A percentile compares a stretch with the other conserved stretches of the same genome.
Conservation (phyloP, 306 rosid species). For the Canavalia gladiata region DNA sequence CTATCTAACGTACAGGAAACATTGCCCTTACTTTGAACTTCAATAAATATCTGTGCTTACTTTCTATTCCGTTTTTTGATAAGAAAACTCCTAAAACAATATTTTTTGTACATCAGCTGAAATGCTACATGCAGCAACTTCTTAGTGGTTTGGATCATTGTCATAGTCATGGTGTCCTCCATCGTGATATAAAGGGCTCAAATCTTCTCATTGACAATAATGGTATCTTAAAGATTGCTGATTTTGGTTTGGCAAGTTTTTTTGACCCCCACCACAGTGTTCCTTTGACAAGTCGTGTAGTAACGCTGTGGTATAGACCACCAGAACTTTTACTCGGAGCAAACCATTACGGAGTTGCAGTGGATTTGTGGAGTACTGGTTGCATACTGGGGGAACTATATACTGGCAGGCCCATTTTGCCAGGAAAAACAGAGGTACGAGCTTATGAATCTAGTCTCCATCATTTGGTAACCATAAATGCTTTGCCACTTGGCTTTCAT, state of each 20-base stretch:
- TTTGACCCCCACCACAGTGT: constrained; percentile 73
- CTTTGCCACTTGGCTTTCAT: background rate
- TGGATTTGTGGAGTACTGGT: constrained; percentile 96
- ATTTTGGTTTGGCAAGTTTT: constrained; percentile 93
- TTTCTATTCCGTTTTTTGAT: constrained; percentile 15
- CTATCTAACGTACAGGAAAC: too few relatives aligned
- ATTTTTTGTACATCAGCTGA: constrained; percentile 62
- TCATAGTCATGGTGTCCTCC: constrained; percentile 88
- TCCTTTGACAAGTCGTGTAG: constrained; percentile 93
- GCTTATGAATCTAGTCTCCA: constrained; percentile 29
- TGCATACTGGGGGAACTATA: constrained; percentile 96
- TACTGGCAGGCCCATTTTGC: constrained; percentile 91
- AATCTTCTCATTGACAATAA: constrained; percentile 87
- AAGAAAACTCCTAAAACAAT: constrained; percentile 41
- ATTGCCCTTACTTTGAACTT: constrained; percentile 1
- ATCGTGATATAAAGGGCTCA: constrained; percentile 99
- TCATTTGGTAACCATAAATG: constrained; percentile 33
- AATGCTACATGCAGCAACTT: constrained; percentile 97
- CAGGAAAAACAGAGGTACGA: constrained; percentile 97
- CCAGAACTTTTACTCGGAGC: constrained; percentile 99
- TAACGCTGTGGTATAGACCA: constrained; percentile 97
- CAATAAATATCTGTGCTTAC: background rate
- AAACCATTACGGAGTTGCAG: constrained; percentile 90
- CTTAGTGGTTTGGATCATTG: constrained; percentile 90
- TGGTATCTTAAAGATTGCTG: constrained; percentile 92